Percentiles rank a stretch among this genome's conserved stretches.
Conservation (phyloP, 306 rosid genomes). For the Rubus idaeus region DNA sequence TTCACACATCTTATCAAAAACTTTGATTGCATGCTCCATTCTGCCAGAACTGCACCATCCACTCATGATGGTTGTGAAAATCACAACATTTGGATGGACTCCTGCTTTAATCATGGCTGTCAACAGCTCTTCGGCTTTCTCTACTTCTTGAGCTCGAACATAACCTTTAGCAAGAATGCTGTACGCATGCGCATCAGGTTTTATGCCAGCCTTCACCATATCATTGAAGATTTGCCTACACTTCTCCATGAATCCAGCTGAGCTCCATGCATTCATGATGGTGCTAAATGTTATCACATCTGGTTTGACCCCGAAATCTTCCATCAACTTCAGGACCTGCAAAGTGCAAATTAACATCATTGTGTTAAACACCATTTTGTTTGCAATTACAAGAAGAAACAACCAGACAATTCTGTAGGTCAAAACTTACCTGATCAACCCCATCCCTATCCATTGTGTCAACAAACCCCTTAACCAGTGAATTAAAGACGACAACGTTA, state of each 20-base stretch:
- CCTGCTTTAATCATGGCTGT: conserved; percentile 45
- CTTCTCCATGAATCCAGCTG: conserved; percentile 65
- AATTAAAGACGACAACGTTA: conserved; percentile 51
- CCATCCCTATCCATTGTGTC: conserved; percentile 66
- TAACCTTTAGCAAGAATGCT: conserved; percentile 78
- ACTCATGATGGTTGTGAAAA: conserved; percentile 62
- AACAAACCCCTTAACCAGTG: conserved; percentile 60
- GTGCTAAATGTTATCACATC: conserved; percentile 71
- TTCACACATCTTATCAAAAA: conserved; percentile 59
- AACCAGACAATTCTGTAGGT: not conserved
- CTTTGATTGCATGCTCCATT: conserved; percentile 61
- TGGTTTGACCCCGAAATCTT: conserved; percentile 55
- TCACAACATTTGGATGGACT: conserved; percentile 61
- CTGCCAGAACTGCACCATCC: conserved; percentile 73
- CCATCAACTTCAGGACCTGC: conserved; percentile 68
- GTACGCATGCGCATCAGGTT: conserved; percentile 67
- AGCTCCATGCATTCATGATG: conserved; percentile 81
- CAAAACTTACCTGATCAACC: conserved; percentile 54
- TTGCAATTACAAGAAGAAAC: conserved; percentile 14
- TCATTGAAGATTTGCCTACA: conserved; percentile 56
- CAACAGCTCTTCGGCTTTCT: conserved; percentile 64
- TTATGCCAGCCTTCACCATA: conserved; percentile 64
- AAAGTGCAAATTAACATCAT: conserved; percentile 2
- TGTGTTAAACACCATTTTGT: not conserved
- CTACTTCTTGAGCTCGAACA: conserved; percentile 59